Base-by-base conservation (phyloP, 164 flowering plant species). In the Berberis thunbergii region DNA sequence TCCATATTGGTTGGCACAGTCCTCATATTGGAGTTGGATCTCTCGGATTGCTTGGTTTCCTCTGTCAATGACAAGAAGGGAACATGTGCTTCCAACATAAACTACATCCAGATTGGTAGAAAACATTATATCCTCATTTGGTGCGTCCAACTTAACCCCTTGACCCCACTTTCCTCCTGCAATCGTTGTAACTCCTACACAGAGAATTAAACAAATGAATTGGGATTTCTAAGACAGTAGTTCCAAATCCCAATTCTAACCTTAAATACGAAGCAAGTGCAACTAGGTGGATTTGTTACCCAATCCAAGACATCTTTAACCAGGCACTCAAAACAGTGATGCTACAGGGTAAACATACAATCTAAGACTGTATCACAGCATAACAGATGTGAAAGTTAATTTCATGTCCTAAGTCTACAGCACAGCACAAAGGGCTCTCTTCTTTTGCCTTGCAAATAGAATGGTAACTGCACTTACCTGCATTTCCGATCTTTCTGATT, bases 11-110 rank as follows among this genome's bases (percentile, higher is more conserved):
- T 87, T 79, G 69, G 91, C 91, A 77, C 96, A 91, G 63, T 94
- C 96, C 72, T 94, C 97, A 65, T 84, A 87, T 65, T 85, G 86
- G 61, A 94, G 96, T 70, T 89, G 99, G 60, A 94, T 94, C 80
- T 94, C 99, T 57, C 96, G 80, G 59, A 91, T 84, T 4, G 96
- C 97, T 61, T 75, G 84, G 73, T 89, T 86, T 67, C 93, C 97
- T 76, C 97, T 79, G 75, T 91, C 99, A 57, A 91, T 77, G 58
- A 94, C 87, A 45, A 94, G 90, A 40, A 94, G 78, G 55, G 96
- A 91, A 74, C 99, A 94, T 70, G 97, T 94, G 76, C 99, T 94
- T 74, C 96, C 96, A 46, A 94, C 66, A 58, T 86, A 94, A 52
- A 89, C 81, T 70, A 94, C 91, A 73, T 91, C 97, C 74, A 94